phyloP scores from a whole-genome alignment of 2,329 filamentous ascomycete genomes.

The Colletotrichum sojae region DNA sequence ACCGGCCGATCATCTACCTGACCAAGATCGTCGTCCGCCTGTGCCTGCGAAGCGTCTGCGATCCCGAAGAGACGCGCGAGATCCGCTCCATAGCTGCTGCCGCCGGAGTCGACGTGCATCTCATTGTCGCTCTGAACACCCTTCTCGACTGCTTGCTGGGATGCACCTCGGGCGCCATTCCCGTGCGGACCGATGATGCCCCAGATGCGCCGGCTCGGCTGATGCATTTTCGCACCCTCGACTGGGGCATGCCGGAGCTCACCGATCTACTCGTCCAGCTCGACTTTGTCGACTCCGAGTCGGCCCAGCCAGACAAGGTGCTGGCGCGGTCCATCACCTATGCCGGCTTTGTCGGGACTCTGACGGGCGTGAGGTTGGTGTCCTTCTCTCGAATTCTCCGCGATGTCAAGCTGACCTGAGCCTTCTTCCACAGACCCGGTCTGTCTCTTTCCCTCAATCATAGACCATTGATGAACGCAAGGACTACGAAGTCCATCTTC shows the following conservation, averaged over 20 bases:
- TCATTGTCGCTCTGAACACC: constrained; percentile 71
- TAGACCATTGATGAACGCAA: constrained; percentile 62
- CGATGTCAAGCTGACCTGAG: not conserved
- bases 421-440: constrained; percentile 47
- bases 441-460: constrained; percentile 66
- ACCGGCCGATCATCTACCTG: constrained; percentile 43
- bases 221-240: constrained; percentile 67
- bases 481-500: constrained; percentile 55
- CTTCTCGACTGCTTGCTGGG: constrained; percentile 73
- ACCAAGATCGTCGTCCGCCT: constrained; percentile 57
- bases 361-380: constrained; percentile 62
- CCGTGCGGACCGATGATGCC: constrained; percentile 33
- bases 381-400: no score
- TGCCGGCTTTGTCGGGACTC: constrained; percentile 64
- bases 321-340: constrained; percentile 64
- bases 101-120: constrained; percentile 66
- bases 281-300: constrained; percentile 58
- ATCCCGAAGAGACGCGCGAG: constrained; percentile 70
- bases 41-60: constrained; percentile 64
- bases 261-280: constrained; percentile 64
- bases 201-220: constrained; percentile 48
- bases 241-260: constrained; percentile 68
- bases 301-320: constrained; percentile 49
- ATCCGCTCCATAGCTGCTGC: constrained; percentile 66
- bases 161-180: constrained; percentile 67